Evolutionary conservation across 192 early-diverging fungal species (phyloP).

Genomic region (Chytriomyces sp.): DNA sequence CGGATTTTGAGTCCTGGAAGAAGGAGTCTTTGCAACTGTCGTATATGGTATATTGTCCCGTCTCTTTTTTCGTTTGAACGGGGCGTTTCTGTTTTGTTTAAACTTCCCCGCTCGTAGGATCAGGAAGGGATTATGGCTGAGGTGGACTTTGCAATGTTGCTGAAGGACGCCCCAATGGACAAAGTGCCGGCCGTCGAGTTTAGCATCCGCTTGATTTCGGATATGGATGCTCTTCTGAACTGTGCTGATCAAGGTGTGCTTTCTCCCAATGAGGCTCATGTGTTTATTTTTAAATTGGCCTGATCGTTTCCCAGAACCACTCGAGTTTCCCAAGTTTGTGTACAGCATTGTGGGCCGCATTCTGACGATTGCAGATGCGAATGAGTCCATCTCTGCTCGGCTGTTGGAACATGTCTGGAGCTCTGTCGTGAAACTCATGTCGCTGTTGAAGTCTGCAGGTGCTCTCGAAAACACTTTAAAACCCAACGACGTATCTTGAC

Average conservation of each 20-base stretch:
- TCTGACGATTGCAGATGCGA: background rate
- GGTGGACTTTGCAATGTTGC: conserved; percentile 9
- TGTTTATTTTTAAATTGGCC: too few species aligned
- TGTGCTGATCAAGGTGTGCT: too few species aligned
- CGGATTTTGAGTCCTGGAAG: background rate
- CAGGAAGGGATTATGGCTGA: conserved; percentile 9
- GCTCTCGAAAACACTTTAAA: too few species aligned
- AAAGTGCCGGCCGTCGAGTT: too few species aligned
- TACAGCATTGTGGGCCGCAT: background rate
- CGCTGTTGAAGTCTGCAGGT: background rate
- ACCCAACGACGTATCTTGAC: too few species aligned
- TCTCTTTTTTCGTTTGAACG: background rate
- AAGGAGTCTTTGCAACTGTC: background rate
- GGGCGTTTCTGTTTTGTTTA: background rate
- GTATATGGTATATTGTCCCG: background rate
- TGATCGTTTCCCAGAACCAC: background rate
- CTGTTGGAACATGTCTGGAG: conserved; percentile 9
- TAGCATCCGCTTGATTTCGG: too few species aligned
- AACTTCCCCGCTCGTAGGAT: background rate
- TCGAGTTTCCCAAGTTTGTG: conserved; percentile 2
- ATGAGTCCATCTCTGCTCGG: background rate
- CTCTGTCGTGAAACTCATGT: conserved; percentile 4
- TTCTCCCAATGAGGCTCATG: too few species aligned
- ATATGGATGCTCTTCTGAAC: too few species aligned
- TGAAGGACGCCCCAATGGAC: background rate